Conservation (phyloP, 2,329 filamentous ascomycete species). For the Aspergillaceae sp. region DNA sequence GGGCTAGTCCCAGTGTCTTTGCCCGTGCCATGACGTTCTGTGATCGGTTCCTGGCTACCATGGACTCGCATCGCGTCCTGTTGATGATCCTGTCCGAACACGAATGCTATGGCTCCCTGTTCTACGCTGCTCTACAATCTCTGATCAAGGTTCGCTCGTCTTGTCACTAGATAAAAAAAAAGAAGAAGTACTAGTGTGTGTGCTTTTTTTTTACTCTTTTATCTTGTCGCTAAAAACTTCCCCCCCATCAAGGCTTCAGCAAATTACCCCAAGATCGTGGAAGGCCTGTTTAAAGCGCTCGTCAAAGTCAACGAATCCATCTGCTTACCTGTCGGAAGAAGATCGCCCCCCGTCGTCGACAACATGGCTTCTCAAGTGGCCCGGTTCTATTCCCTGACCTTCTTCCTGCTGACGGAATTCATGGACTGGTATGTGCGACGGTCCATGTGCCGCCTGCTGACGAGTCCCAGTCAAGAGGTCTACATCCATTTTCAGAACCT, state of each 20-base stretch:
- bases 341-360: constrained; percentile 5
- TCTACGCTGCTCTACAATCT: constrained; percentile 29
- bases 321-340: constrained; percentile 7
- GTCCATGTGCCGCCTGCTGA: constrained; percentile 26
- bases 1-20: constrained; percentile 18
- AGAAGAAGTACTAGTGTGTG: too few species aligned
- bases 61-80: constrained; percentile 20
- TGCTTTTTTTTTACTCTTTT: too few species aligned
- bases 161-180: too few species aligned
- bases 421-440: constrained; percentile 31
- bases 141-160: constrained; percentile 22
- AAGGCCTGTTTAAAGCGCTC: constrained; percentile 25
- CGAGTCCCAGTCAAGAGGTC: constrained; percentile 27
- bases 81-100: constrained; percentile 20
- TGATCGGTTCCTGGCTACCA: constrained; percentile 20
- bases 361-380: constrained; percentile 16
- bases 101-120: constrained; percentile 22
- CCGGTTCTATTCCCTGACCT: constrained; percentile 26
- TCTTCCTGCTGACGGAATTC: constrained; percentile 29
- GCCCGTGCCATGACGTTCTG: constrained; percentile 18
- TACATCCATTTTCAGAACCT: constrained; percentile 27
- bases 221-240: neutral
- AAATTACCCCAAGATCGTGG: constrained; percentile 26
- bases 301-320: constrained; percentile 26
- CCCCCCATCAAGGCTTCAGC: constrained; percentile 21